phyloP scores from a whole-genome alignment of 768 basidiomycete species.

The Tulasnella sp. region DNA sequence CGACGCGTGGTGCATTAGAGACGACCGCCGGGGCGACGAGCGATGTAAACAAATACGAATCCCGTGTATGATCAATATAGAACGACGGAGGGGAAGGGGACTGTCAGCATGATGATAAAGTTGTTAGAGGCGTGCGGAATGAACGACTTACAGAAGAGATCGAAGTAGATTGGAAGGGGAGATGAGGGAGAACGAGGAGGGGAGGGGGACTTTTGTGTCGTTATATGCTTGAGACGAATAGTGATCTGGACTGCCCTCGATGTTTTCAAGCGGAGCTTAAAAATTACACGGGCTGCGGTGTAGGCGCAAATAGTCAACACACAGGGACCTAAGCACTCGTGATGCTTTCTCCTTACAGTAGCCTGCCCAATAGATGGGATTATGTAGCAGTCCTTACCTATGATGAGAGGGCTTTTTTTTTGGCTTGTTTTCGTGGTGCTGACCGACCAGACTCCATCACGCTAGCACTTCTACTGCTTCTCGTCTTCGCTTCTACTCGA shows the following conservation, averaged over 20 bases:
- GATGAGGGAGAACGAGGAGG: slow-evolving; percentile 3
- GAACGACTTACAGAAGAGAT: not conserved
- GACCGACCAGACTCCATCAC: too few species aligned
- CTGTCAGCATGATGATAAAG: not conserved
- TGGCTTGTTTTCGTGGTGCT: too few species aligned
- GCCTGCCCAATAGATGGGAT: too few species aligned
- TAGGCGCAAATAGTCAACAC: not conserved
- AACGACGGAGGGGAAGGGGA: not conserved
- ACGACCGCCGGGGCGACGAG: slow-evolving; percentile 1
- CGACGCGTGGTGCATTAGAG: slow-evolving; percentile 15
- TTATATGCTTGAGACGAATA: not conserved
- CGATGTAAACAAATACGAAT: too few species aligned
- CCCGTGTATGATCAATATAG: not conserved
- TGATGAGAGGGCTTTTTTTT: too few species aligned
- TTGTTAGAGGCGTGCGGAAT: not conserved
- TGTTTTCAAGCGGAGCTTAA: not conserved
- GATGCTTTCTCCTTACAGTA: too few species aligned
- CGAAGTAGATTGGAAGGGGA: slow-evolving; percentile 2
- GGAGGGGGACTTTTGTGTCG: not conserved
- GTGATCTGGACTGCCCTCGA: not conserved
- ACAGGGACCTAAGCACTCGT: not conserved
- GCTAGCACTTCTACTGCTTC: too few species aligned
- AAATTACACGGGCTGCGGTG: not conserved
- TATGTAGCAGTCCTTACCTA: too few species aligned
- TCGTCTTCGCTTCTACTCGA: too few species aligned